A percentile compares a stretch with the other conserved stretches of the same genome.
phyloP scores from a whole-genome alignment of 768 basidiomycete genomes.

The Hypsizygus marmoreus region DNA sequence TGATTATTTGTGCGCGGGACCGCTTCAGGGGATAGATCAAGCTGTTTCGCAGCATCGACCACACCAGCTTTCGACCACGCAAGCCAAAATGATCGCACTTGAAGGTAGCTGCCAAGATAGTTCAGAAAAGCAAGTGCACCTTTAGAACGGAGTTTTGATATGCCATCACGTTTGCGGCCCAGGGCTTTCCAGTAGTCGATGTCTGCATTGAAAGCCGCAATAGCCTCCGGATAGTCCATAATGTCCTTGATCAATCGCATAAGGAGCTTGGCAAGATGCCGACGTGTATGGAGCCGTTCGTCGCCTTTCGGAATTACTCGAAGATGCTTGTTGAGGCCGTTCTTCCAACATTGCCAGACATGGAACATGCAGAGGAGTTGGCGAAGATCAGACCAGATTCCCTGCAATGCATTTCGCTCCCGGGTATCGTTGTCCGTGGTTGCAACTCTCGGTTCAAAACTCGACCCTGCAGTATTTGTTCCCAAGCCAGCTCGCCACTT shows the following conservation, averaged over 20 bases:
- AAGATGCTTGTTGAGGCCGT: slow-evolving; percentile 27
- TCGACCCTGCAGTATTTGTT: slow-evolving; percentile 15
- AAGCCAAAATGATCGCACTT: slow-evolving; percentile 7
- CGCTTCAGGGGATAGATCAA: neutral
- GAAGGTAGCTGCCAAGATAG: slow-evolving; percentile 11
- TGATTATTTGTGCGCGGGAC: neutral
- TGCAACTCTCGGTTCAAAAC: slow-evolving; percentile 20
- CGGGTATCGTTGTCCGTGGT: slow-evolving; percentile 31
- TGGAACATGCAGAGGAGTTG: slow-evolving; percentile 39
- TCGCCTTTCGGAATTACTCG: slow-evolving; percentile 25
- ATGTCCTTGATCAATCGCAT: slow-evolving; percentile 24
- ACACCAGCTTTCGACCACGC: slow-evolving; percentile 7
- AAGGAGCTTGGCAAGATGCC: slow-evolving; percentile 18
- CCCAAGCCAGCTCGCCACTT: slow-evolving; percentile 18
- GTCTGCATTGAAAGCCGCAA: slow-evolving; percentile 16
- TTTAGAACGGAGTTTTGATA: slow-evolving; percentile 4
- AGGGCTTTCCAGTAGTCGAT: slow-evolving; percentile 17
- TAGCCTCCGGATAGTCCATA: slow-evolving; percentile 20
- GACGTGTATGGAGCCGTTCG: slow-evolving; percentile 15
- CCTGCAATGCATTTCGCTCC: slow-evolving; percentile 23
- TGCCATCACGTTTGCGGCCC: neutral
- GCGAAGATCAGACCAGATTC: slow-evolving; percentile 20
- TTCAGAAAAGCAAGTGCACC: slow-evolving; percentile 10
- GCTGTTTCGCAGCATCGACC: slow-evolving; percentile 1
- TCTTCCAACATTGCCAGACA: slow-evolving; percentile 34